These are phyloP conservation scores for Aaosphaeria arxii DNA, from an alignment of 2,329 filamentous ascomycete genomes.

Conservation along the genomic window DNA sequence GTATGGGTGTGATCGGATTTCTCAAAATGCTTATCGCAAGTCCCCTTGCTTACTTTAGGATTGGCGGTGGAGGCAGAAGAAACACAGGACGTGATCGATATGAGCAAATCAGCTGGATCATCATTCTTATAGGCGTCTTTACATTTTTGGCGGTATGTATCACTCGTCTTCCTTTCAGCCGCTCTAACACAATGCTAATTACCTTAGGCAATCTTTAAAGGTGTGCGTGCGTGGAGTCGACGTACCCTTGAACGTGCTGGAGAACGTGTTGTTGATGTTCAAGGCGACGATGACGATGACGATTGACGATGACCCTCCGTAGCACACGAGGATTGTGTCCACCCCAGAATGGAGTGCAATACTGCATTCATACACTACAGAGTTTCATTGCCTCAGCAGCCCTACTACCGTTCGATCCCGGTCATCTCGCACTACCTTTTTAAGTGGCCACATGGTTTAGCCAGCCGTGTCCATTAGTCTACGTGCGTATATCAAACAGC, in stretches of 20 bases:
- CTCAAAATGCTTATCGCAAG: slow-evolving; percentile 74
- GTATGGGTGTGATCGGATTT: slow-evolving; percentile 81
- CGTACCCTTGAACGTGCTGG: slow-evolving; percentile 73
- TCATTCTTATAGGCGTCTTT: slow-evolving; percentile 74
- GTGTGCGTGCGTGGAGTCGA: slow-evolving; percentile 70
- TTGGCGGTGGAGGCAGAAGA: slow-evolving; percentile 57
- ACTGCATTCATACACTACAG: not conserved
- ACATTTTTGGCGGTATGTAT: slow-evolving; percentile 73
- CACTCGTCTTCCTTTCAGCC: not conserved
- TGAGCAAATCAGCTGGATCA: slow-evolving; percentile 73
- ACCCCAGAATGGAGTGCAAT: too few species aligned
- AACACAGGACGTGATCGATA: slow-evolving; percentile 72
- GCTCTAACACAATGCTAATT: slow-evolving; percentile 8
- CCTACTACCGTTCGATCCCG: not conserved
- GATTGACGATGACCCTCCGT: slow-evolving; percentile 35
- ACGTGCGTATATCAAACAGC: slow-evolving; percentile 75
- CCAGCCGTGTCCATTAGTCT: slow-evolving; percentile 91
- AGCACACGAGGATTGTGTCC: not conserved
- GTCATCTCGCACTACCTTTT: slow-evolving; percentile 69
- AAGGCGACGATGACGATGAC: slow-evolving; percentile 58
- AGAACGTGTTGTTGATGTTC: slow-evolving; percentile 81
- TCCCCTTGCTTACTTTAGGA: slow-evolving; percentile 73
- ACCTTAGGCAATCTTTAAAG: slow-evolving; percentile 72
- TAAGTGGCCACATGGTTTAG: slow-evolving; percentile 81
- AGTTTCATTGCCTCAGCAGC: not conserved